Percentiles rank a stretch among this genome's conserved stretches.
Evolutionary conservation across 495 filamentous ascomycete genomes (phyloP).

Genomic region (Aspergillus kassunensis): DNA sequence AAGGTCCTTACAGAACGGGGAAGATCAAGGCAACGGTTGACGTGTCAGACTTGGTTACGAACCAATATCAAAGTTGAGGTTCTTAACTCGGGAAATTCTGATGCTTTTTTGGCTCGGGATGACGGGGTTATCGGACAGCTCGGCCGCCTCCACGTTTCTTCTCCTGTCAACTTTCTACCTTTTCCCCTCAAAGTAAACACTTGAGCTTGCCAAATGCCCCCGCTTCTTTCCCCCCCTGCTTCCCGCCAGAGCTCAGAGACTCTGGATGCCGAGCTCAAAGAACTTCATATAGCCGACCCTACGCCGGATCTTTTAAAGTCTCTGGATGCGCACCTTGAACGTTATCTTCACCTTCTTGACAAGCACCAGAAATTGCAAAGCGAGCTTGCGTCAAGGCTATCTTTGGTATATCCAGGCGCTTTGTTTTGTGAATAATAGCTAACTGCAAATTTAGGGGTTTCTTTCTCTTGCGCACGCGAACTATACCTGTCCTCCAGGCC

Average conservation of each 20-base stretch:
- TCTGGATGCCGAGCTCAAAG: constrained; percentile 23
- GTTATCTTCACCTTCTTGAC: constrained; percentile 67
- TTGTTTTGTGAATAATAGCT: constrained; percentile 10
- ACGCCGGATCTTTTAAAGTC: constrained; percentile 27
- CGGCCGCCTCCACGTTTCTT: constrained; percentile 23
- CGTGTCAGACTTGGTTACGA: background rate
- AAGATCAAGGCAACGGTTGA: background rate
- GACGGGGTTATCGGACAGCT: constrained; percentile 42
- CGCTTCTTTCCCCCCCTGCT: constrained; percentile 35
- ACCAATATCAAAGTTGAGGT: background rate
- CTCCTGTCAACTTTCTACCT: no score
- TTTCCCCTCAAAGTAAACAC: no score
- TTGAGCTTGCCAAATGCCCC: constrained; percentile 28
- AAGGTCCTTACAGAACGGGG: background rate
- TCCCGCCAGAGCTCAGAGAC: constrained; percentile 32
- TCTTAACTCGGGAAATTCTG: constrained; percentile 37
- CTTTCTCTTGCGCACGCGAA: constrained; percentile 65
- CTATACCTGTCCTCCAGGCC: constrained; percentile 59
- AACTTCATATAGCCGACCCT: constrained; percentile 14
- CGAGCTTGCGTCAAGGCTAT: constrained; percentile 50
- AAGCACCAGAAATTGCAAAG: constrained; percentile 60
- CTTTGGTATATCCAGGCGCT: constrained; percentile 41
- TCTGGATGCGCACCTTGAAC: constrained; percentile 63
- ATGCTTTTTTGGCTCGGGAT: constrained; percentile 29
- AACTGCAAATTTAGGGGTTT: constrained; percentile 39